Base-by-base conservation (phyloP, 2,329 filamentous ascomycete species). In the Taxawa tesnikishii region DNA sequence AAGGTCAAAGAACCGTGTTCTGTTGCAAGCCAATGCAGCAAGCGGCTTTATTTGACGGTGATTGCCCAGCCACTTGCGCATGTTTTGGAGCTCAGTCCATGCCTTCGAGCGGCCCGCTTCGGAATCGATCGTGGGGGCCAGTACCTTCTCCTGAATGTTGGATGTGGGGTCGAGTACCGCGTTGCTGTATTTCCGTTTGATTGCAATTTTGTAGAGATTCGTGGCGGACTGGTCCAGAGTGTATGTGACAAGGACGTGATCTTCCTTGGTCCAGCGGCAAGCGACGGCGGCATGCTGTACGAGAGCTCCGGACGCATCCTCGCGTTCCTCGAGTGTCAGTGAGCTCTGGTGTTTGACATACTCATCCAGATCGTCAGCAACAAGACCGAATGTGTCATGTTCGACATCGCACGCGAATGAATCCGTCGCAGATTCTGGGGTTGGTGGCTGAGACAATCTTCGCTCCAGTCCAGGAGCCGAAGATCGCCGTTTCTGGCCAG, bases 1-100 rank as follows among this genome's bases (percentile, higher is more conserved):
- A 3, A 68, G 48, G 11, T 66, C 65, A 27, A 58, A 45, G 35
- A 70, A 65, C 10, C 67, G 56, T 11, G 59, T 58, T 9, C 68
- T 58, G 34, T 57, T 59, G 4, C 56, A 58, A n/a, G 52, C 51
- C 21, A 64, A 47, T 16, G 57, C 55, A 28, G 60, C 65, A 11
- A 71, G 53, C 3, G 67, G 63, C 34, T 51, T 51, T 3, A 65
- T 47, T n/a, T 60, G 48, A 21, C 47, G 33, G 39, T 69, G 57
- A 21, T 58, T 48, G 6, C 45, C 38, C n/a, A 70, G 40, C 56
- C 63, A 67, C n/a, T 54, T 39, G 14, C 53, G 52, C 19, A 62
- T 44, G 14, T 44, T 42, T 8, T 48, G 38, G 12, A 53, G 38
- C 5, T 32, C 34, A 21, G 51, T 38, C 12, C 41, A 36, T 10